Percentiles rank a stretch among this genome's conserved stretches.
phyloP scores from a whole-genome alignment of 176 grass and related monocot genomes.

The Areca catechu region DNA sequence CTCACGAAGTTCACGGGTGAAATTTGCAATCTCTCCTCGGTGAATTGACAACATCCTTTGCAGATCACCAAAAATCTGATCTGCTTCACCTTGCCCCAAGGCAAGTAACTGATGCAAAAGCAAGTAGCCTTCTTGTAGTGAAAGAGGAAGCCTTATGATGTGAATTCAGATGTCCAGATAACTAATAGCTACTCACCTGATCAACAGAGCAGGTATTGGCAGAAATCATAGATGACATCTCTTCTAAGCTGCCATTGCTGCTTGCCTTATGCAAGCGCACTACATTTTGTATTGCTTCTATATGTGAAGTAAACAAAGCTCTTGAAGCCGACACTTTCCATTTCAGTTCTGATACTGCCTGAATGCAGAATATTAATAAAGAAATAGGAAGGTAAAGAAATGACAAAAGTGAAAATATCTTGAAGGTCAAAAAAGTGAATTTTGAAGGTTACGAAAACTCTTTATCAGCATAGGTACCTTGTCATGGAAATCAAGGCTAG shows the following conservation, averaged over 20 bases:
- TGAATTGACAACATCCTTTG: constrained; percentile 61
- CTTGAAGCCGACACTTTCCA: constrained; percentile 82
- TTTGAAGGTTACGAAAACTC: too few relatives aligned
- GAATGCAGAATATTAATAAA: constrained; percentile 3
- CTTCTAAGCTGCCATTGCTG: constrained; percentile 59
- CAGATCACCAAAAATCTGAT: constrained; percentile 51
- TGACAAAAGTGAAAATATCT: background rate
- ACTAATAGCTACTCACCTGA: constrained; percentile 38
- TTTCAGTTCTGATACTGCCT: constrained; percentile 67
- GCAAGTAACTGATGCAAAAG: constrained; percentile 51
- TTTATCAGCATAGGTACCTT: constrained; percentile 38
- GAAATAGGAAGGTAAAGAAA: background rate
- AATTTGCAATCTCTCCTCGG: constrained; percentile 55
- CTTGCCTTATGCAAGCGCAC: constrained; percentile 83
- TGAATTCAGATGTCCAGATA: background rate
- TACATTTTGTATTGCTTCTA: constrained; percentile 87
- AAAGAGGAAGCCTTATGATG: background rate
- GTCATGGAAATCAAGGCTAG: constrained; percentile 82
- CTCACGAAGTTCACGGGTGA: constrained; percentile 70
- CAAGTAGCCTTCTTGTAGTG: background rate
- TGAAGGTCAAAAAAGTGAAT: background rate
- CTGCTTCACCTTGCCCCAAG: constrained; percentile 53
- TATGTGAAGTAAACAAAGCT: constrained; percentile 58
- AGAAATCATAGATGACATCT: constrained; percentile 51
- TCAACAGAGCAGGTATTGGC: constrained; percentile 73